Evolutionary conservation across 2,329 filamentous ascomycete species (phyloP).

Genomic region (Penicillium italicum): DNA sequence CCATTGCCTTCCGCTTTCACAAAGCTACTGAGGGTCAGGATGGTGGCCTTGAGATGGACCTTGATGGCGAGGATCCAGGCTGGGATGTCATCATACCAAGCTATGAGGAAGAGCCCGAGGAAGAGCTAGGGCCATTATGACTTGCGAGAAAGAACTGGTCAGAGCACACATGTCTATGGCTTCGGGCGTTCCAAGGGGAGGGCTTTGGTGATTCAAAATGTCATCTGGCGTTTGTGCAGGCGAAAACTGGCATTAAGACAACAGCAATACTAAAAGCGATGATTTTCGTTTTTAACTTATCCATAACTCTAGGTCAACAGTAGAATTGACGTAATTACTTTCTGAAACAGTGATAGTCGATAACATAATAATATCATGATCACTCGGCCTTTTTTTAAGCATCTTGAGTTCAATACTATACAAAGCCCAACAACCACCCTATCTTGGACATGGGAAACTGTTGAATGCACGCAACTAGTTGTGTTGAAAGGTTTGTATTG

Average conservation of each 20-base stretch:
- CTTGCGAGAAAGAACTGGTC: background rate
- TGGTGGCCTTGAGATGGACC: conserved; percentile 25
- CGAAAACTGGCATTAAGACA: background rate
- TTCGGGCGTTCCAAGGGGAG: background rate
- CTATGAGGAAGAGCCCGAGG: conserved; percentile 34
- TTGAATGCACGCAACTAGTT: no score
- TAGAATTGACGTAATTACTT: no score
- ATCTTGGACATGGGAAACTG: background rate
- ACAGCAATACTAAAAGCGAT: background rate
- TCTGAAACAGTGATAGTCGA: no score
- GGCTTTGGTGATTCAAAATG: background rate
- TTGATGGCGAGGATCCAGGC: conserved; percentile 31
- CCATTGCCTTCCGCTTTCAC: conserved; percentile 37
- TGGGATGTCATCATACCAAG: conserved; percentile 39
- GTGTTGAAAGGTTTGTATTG: no score
- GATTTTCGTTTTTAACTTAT: background rate
- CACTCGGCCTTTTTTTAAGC: background rate
- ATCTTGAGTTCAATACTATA: background rate
- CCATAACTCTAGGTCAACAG: background rate
- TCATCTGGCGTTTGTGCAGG: background rate
- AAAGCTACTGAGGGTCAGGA: conserved; percentile 14
- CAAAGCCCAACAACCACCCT: background rate
- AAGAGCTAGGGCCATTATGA: conserved; percentile 4
- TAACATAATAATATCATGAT: background rate
- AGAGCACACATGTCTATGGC: background rate